Conservation (phyloP, 1,284 basidiomycete species). For the Agaricales sp. region DNA sequence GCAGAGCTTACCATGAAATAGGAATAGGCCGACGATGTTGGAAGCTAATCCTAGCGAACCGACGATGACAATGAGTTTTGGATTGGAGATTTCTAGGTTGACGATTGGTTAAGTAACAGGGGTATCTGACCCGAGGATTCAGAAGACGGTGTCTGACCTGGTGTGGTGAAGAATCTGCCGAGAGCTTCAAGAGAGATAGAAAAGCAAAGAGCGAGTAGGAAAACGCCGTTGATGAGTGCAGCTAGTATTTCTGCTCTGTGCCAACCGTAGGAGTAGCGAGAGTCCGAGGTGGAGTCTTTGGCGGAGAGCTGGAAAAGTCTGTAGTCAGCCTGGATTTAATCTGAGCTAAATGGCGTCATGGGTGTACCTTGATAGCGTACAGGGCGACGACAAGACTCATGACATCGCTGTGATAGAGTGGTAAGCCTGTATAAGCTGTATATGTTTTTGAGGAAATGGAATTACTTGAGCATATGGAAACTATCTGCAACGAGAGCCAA, state of each 20-base stretch:
- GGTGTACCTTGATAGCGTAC: constrained; percentile 84
- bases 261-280: constrained; percentile 89
- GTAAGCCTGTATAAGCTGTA: constrained; percentile 4
- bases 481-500: constrained; percentile 94
- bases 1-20: constrained; percentile 78
- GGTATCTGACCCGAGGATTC: constrained; percentile 5
- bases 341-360: constrained; percentile 8
- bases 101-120: constrained; percentile 1
- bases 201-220: constrained; percentile 92
- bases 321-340: constrained; percentile 7
- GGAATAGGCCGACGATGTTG: constrained; percentile 88
- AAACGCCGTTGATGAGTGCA: constrained; percentile 93
- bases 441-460: constrained; percentile 9
- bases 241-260: constrained; percentile 98
- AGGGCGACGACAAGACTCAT: constrained; percentile 92
- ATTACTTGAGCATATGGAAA: constrained; percentile 97
- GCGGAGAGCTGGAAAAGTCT: constrained; percentile 38
- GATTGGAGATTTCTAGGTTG: constrained; percentile 79
- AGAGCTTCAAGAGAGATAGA: constrained; percentile 93
- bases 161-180: constrained; percentile 78
- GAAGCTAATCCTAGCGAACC: constrained; percentile 88
- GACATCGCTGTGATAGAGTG: constrained; percentile 65
- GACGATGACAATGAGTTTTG: constrained; percentile 83
- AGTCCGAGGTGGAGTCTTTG: constrained; percentile 32
- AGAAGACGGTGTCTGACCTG: constrained; percentile 39